phyloP scores from a whole-genome alignment of 2,329 filamentous ascomycete genomes.

The Sordariomycetes sp. region DNA sequence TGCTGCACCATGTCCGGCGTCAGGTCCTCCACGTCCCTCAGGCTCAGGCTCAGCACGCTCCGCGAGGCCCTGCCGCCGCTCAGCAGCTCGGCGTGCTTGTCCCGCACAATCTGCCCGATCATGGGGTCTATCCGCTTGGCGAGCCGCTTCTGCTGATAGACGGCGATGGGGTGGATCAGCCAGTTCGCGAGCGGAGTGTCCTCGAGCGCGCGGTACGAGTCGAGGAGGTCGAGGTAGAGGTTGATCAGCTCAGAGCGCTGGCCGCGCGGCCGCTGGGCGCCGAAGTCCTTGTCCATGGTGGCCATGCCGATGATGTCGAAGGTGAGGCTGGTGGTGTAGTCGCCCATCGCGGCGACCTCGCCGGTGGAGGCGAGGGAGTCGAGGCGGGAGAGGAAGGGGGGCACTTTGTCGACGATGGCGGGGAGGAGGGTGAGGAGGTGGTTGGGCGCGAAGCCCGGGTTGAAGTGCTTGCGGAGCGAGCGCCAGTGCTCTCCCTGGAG shows the following conservation, averaged over 20 bases:
- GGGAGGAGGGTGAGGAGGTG: constrained; percentile 25
- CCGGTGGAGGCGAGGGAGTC: constrained; percentile 15
- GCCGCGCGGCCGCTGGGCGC: constrained; percentile 16
- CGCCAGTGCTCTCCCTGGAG: constrained; percentile 11
- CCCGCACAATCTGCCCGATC: constrained; percentile 13
- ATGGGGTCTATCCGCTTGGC: constrained; percentile 12
- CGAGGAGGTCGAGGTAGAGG: constrained; percentile 15
- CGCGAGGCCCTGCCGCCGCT: constrained; percentile 19
- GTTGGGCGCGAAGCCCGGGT: constrained; percentile 25
- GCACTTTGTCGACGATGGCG: constrained; percentile 21
- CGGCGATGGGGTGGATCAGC: constrained; percentile 11
- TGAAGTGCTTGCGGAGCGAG: constrained; percentile 20
- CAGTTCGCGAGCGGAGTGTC: constrained; percentile 10
- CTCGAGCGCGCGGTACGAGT: constrained; percentile 6
- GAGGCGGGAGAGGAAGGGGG: constrained; percentile 17
- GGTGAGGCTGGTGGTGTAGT: constrained; percentile 19
- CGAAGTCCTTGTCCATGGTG: constrained; percentile 21
- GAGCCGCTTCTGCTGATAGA: constrained; percentile 11
- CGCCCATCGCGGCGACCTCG: constrained; percentile 16
- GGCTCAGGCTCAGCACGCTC: constrained; percentile 21
- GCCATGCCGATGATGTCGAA: constrained; percentile 27
- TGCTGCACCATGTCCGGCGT: constrained; percentile 16
- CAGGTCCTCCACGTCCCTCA: constrained; percentile 16
- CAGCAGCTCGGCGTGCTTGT: constrained; percentile 16
- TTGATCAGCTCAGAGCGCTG: constrained; percentile 9